A percentile compares a stretch with the other conserved stretches of the same genome.
Evolutionary conservation across 768 basidiomycete species (phyloP).

Genomic region (Trametes elegans): DNA sequence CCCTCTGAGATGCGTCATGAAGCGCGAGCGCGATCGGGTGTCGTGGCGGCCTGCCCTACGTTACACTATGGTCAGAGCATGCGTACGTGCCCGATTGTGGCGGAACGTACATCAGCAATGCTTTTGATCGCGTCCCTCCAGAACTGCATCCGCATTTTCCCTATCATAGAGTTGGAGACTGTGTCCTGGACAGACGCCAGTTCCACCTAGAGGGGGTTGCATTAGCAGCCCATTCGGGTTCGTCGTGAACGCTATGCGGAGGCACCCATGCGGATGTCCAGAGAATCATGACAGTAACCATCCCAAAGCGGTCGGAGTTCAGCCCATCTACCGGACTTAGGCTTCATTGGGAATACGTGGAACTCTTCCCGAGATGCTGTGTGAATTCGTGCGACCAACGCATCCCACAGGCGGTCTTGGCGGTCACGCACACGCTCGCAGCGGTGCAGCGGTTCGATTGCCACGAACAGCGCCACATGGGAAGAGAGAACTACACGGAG

Average conservation of each 20-base stretch:
- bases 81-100: neutral
- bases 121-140: conserved; percentile 80
- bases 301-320: too few species aligned
- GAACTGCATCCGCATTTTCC: conserved; percentile 84
- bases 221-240: conserved; percentile 5
- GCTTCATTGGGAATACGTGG: too few species aligned
- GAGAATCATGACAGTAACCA: too few species aligned
- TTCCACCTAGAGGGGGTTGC: conserved; percentile 55
- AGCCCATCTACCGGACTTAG: too few species aligned
- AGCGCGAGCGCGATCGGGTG: conserved; percentile 82
- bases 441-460: too few species aligned
- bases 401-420: too few species aligned
- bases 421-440: too few species aligned
- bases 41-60: conserved; percentile 69
- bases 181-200: conserved; percentile 74
- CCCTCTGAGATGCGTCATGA: conserved; percentile 47
- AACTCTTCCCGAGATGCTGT: too few species aligned
- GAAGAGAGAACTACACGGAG: too few species aligned
- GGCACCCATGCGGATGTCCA: neutral
- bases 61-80: conserved; percentile 20
- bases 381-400: too few species aligned
- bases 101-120: conserved; percentile 55
- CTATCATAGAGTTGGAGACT: conserved; percentile 70
- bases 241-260: too few species aligned
- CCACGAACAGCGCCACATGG: too few species aligned